phyloP scores from a whole-genome alignment of 2,329 filamentous ascomycete genomes.

The Penicillium sp. region DNA sequence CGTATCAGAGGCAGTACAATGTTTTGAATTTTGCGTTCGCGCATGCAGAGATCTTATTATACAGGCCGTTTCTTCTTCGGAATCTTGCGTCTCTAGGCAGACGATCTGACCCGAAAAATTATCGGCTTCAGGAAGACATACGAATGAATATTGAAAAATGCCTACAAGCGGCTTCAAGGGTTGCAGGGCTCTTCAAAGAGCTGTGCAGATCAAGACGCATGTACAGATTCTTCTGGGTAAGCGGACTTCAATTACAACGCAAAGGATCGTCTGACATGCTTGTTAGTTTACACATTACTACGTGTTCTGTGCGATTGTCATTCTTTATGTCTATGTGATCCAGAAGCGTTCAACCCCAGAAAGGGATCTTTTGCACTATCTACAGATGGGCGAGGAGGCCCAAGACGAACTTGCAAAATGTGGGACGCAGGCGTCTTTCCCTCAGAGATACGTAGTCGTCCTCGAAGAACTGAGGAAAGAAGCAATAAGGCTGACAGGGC shows the following conservation, averaged over 20 bases:
- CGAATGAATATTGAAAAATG: slow-evolving; percentile 35
- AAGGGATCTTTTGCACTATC: slow-evolving; percentile 30
- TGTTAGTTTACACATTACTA: slow-evolving; percentile 42
- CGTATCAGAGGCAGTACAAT: slow-evolving; percentile 50
- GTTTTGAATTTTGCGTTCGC: slow-evolving; percentile 39
- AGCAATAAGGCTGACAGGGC: slow-evolving; percentile 21
- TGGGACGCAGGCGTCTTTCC: slow-evolving; percentile 42
- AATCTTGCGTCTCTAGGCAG: slow-evolving; percentile 12
- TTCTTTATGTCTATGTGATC: slow-evolving; percentile 50
- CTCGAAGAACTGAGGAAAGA: slow-evolving; percentile 40
- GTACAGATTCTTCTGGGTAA: slow-evolving; percentile 47
- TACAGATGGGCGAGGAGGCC: slow-evolving; percentile 43
- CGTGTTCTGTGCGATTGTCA: slow-evolving; percentile 49
- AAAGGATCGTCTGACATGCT: slow-evolving; percentile 28
- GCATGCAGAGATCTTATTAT: slow-evolving; percentile 36
- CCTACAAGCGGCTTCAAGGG: slow-evolving; percentile 44
- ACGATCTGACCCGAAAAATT: not conserved
- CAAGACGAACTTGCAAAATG: slow-evolving; percentile 44
- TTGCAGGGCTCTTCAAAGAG: slow-evolving; percentile 43
- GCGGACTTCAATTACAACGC: not conserved
- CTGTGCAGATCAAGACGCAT: slow-evolving; percentile 39
- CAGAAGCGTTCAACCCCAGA: slow-evolving; percentile 31
- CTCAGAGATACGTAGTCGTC: slow-evolving; percentile 47
- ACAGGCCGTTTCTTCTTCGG: slow-evolving; percentile 36
- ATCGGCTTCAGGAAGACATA: slow-evolving; percentile 11